A percentile compares a stretch with the other conserved stretches of the same genome.
These are phyloP conservation scores for Aspergillus hortae DNA, from an alignment of 2,329 filamentous ascomycete genomes.

Conservation along the genomic window DNA sequence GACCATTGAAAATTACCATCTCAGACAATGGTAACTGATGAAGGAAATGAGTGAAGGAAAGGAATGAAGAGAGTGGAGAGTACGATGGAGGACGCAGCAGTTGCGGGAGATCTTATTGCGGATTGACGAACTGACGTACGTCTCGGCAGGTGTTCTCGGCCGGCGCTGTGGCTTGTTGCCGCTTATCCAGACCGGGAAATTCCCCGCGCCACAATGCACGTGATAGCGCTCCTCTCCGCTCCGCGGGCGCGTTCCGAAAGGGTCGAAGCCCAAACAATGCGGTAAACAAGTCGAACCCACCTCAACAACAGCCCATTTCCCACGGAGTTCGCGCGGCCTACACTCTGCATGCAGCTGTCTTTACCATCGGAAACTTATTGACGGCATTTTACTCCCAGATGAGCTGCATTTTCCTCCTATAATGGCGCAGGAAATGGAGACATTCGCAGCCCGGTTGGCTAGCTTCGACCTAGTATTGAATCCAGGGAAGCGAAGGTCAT, in stretches of 20 bases:
- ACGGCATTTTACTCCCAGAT: constrained; percentile 5
- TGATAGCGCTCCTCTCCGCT: constrained; percentile 12
- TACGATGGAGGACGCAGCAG: constrained; percentile 3
- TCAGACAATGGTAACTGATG: constrained; percentile 23
- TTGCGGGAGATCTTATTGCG: not conserved
- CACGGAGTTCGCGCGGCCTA: not conserved
- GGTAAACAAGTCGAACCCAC: constrained; percentile 18
- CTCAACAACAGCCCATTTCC: constrained; percentile 1
- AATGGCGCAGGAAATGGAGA: constrained; percentile 49
- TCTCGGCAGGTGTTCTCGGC: constrained; percentile 16
- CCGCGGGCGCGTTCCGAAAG: constrained; percentile 15
- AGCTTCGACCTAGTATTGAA: constrained; percentile 68
- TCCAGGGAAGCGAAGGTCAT: constrained; percentile 66
- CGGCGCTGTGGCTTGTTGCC: not conserved
- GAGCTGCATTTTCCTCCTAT: constrained; percentile 5
- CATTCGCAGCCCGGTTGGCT: constrained; percentile 71
- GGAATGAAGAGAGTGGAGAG: constrained; percentile 4
- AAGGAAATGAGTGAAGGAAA: constrained; percentile 4
- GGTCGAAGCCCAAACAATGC: constrained; percentile 18
- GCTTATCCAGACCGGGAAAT: not conserved
- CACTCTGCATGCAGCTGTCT: not conserved
- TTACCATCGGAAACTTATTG: not conserved
- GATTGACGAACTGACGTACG: constrained; percentile 18
- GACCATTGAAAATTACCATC: constrained; percentile 8
- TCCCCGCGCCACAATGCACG: constrained; percentile 11